Percentiles rank a stretch among this genome's conserved stretches.
These are phyloP conservation scores for Davidsoniella virescens DNA, from an alignment of 2,329 filamentous ascomycete species.

Conservation along the genomic window DNA sequence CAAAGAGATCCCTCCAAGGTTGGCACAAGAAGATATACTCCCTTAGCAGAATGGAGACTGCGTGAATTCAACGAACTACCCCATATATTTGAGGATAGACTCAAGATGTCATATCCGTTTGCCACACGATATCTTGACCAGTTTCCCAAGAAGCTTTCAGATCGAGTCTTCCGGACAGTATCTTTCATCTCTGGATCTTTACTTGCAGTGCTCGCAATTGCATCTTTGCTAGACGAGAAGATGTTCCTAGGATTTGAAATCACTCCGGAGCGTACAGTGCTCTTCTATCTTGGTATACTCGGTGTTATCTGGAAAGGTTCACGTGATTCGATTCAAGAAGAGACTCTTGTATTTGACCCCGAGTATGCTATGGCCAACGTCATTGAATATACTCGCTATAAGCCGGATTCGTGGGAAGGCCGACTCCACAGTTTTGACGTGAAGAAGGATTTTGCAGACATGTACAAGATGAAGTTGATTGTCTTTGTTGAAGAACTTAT, in stretches of 20 bases:
- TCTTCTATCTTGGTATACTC: slow-evolving; percentile 80
- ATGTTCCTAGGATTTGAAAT: slow-evolving; percentile 85
- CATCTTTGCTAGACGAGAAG: slow-evolving; percentile 78
- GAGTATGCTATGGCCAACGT: slow-evolving; percentile 79
- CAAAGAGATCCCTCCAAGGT: slow-evolving; percentile 82
- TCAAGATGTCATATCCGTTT: slow-evolving; percentile 90
- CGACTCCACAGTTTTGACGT: slow-evolving; percentile 90
- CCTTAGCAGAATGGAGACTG: slow-evolving; percentile 93
- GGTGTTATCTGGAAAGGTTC: slow-evolving; percentile 71
- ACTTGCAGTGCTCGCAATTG: slow-evolving; percentile 67
- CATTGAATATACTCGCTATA: slow-evolving; percentile 83
- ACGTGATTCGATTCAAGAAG: slow-evolving; percentile 70
- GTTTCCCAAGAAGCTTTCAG: slow-evolving; percentile 88
- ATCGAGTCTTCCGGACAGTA: slow-evolving; percentile 69
- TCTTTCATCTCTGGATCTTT: slow-evolving; percentile 79
- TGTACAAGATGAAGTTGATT: slow-evolving; percentile 83
- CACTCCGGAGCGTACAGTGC: slow-evolving; percentile 67
- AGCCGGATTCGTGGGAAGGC: slow-evolving; percentile 74
- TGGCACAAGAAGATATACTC: slow-evolving; percentile 79
- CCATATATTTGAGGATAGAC: slow-evolving; percentile 75
- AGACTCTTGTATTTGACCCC: slow-evolving; percentile 79
- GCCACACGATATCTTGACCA: slow-evolving; percentile 87
- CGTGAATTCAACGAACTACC: slow-evolving; percentile 94
- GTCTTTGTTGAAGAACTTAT: slow-evolving; percentile 88
- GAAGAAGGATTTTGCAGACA: slow-evolving; percentile 70